A percentile compares a stretch with the other conserved stretches of the same genome.
Evolutionary conservation across 169 alveolate species (phyloP).

Genomic region (Eimeria mitis): DNA sequence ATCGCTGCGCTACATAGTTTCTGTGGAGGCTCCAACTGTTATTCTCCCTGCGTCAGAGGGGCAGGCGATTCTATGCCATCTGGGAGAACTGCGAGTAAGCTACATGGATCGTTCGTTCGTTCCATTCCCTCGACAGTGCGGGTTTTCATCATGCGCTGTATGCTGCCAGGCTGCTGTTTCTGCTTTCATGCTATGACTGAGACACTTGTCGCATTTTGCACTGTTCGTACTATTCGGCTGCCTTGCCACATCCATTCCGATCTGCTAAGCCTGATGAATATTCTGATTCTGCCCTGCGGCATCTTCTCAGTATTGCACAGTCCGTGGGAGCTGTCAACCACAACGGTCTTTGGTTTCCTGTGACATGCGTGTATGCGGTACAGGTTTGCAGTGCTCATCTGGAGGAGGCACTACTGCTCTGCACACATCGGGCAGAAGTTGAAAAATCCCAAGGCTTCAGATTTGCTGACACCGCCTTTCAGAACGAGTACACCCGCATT

Average conservation of each 20-base stretch:
- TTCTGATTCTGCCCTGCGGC: neutral
- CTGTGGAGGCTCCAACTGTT: constrained; percentile 64
- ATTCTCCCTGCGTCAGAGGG: constrained; percentile 56
- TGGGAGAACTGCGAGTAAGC: constrained; percentile 62
- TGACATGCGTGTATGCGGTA: constrained; percentile 1
- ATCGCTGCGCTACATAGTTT: constrained; percentile 15
- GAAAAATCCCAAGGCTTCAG: neutral
- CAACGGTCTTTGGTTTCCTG: neutral
- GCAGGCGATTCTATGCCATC: constrained; percentile 45
- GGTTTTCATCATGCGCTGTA: neutral
- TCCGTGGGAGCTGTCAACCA: neutral
- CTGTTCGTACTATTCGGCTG: neutral
- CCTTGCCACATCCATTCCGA: neutral
- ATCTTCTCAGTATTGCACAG: neutral
- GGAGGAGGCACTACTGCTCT: neutral
- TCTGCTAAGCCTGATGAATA: neutral
- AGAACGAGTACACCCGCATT: neutral
- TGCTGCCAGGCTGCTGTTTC: neutral
- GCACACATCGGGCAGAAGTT: neutral
- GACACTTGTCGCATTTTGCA: neutral
- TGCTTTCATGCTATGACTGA: neutral
- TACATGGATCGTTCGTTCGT: neutral
- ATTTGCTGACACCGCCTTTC: neutral
- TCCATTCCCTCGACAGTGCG: neutral
- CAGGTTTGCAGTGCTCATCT: constrained; percentile 63